These are phyloP conservation scores for Colletotrichum navitas DNA, from an alignment of 2,329 filamentous ascomycete genomes.

Conservation along the genomic window DNA sequence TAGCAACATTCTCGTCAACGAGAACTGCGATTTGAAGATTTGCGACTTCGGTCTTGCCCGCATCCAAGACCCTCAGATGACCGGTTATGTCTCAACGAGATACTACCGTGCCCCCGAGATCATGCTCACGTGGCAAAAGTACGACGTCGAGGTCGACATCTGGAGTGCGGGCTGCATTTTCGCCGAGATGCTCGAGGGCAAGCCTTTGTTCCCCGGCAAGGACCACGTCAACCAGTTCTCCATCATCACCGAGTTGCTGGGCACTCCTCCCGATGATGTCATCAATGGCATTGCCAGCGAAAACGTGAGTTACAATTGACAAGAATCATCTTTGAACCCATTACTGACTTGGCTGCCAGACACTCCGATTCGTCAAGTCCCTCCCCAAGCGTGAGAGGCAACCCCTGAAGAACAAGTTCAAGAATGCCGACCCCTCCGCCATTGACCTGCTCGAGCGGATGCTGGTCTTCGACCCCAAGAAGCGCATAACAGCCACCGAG, in stretches of 20 bases:
- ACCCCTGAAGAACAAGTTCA: conserved; percentile 89
- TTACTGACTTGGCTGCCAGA: conserved; percentile 64
- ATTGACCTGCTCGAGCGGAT: conserved; percentile 95
- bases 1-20: conserved; percentile 99
- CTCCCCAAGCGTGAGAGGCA: conserved; percentile 94
- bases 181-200: conserved; percentile 98
- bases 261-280: conserved; percentile 97
- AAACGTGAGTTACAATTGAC: conserved; percentile 73
- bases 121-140: conserved; percentile 99
- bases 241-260: conserved; percentile 97
- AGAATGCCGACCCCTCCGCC: conserved; percentile 87
- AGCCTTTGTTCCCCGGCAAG: conserved; percentile 97
- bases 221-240: conserved; percentile 99
- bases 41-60: conserved; percentile 98
- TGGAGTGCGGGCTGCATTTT: conserved; percentile 99
- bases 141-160: conserved; percentile 98
- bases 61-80: conserved; percentile 99
- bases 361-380: conserved; percentile 95
- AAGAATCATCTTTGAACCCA: not conserved
- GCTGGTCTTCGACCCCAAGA: conserved; percentile 99
- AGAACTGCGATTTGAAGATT: conserved; percentile 99
- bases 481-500: conserved; percentile 87
- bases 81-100: conserved; percentile 96
- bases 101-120: conserved; percentile 99
- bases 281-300: conserved; percentile 99